Conservation (phyloP, 2,329 filamentous ascomycete genomes). For the Aschersonia sp. region DNA sequence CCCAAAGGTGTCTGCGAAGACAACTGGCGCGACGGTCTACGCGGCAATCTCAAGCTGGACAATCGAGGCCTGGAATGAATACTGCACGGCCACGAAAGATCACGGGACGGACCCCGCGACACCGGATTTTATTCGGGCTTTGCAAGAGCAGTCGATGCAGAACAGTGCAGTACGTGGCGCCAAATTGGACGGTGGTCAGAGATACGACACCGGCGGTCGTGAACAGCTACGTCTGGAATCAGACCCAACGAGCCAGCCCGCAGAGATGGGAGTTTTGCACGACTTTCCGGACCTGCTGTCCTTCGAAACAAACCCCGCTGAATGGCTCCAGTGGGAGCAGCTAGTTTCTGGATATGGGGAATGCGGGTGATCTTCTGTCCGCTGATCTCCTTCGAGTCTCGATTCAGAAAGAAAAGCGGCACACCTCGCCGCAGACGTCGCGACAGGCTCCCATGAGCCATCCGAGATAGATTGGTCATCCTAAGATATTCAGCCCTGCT, state of each 20-base stretch:
- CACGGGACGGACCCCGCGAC: background rate
- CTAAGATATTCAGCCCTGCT: no score
- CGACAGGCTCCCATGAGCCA: no score
- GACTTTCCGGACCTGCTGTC: background rate
- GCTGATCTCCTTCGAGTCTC: no score
- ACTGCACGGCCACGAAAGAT: background rate
- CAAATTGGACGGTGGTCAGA: no score
- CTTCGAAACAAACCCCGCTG: conserved; percentile 4
- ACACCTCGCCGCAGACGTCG: no score
- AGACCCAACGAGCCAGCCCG: no score
- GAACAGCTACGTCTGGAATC: no score
- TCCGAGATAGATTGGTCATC: no score
- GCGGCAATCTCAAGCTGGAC: conserved; percentile 4
- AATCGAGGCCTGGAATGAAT: conserved; percentile 4
- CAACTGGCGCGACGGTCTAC: conserved; percentile 9
- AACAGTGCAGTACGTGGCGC: no score
- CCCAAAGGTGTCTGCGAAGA: conserved; percentile 8
- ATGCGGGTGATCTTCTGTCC: background rate
- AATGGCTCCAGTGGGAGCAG: conserved; percentile 6
- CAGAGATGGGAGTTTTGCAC: background rate
- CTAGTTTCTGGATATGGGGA: background rate
- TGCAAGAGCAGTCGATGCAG: background rate
- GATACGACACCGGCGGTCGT: no score
- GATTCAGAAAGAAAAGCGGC: no score
- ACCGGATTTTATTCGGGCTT: conserved; percentile 2